Conservation (phyloP, 2,329 filamentous ascomycete genomes). For the Bretziella fagacearum region DNA sequence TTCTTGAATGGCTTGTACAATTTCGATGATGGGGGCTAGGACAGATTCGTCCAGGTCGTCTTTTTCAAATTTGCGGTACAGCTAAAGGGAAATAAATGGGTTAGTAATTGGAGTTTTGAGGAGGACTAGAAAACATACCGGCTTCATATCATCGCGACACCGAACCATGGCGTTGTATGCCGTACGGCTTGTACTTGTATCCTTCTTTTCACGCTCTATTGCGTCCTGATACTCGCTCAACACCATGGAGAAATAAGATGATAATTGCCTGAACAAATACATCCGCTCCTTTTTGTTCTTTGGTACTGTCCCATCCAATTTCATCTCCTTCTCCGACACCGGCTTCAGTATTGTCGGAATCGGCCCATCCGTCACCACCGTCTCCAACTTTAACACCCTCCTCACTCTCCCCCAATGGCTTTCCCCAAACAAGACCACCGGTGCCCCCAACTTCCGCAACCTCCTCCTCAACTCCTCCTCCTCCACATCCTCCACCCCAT, state of each 20-base stretch:
- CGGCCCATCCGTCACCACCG: slow-evolving; percentile 52
- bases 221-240: slow-evolving; percentile 71
- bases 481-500: slow-evolving; percentile 41
- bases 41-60: slow-evolving; percentile 63
- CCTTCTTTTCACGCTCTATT: slow-evolving; percentile 46
- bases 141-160: slow-evolving; percentile 72
- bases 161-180: slow-evolving; percentile 76
- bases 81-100: slow-evolving; percentile 23
- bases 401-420: slow-evolving; percentile 49
- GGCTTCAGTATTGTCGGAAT: slow-evolving; percentile 73
- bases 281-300: slow-evolving; percentile 46
- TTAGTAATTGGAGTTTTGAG: slow-evolving; percentile 9
- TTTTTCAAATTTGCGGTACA: slow-evolving; percentile 81
- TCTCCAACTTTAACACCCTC: slow-evolving; percentile 50
- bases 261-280: slow-evolving; percentile 72
- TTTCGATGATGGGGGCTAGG: slow-evolving; percentile 71
- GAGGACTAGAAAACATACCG: slow-evolving; percentile 25
- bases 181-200: slow-evolving; percentile 62
- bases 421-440: slow-evolving; percentile 66
- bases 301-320: slow-evolving; percentile 47
- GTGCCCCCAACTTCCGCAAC: slow-evolving; percentile 56
- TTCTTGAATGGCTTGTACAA: slow-evolving; percentile 78
- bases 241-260: slow-evolving; percentile 95
- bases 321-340: slow-evolving; percentile 78
- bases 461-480: slow-evolving; percentile 53